Evolutionary conservation across 768 basidiomycete genomes (phyloP), one percentile per base, ranked within the genome.

Genomic region (Kwoniella shandongensis): DNA sequence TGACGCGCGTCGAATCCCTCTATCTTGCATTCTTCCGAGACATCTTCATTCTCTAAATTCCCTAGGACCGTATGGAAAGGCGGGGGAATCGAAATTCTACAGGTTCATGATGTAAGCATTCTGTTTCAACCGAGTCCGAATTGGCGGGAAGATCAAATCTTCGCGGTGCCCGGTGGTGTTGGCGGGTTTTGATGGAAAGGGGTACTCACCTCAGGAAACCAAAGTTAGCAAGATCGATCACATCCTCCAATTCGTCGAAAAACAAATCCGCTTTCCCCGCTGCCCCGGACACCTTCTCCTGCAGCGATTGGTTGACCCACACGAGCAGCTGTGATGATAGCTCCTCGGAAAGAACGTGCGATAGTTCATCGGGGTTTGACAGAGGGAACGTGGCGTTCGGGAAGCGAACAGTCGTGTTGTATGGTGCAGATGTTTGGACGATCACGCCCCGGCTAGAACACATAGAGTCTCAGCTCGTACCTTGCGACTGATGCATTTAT

Each of bases 371-470:
- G 18, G 54, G 25, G 38, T 67, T 59, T 15, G 51, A 25, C 1
- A 72, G 36, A 18, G 63, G 59, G 54, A 72, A 69, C 27, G 70
- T 52, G 35, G 66, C 61, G 44, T 36, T 49, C 38, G 54, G 11
- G 38, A 61, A n/a, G 38, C 56, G 56, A 22, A 69, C 48, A 17
- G 10, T 44, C n/a, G 51, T 54, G 4, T 50, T 45, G 15, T 36
- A 46, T 20, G 59, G 48, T 1, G 60, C 50, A 5, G 57, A 22
- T 12, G 44, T 40, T 18, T 50, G 47, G 18, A 72, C 40, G 20
- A 39, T 48, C 17, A 65, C 51, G 10, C 62, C 66, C 2, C 12
- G 63, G 29, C 69, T 70, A 39, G 23, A 20, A 15, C 36, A 47
- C 29, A 49, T 36, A 51, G 4, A 18, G n/a, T 15, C n/a, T n/a